Percentiles rank a stretch among this genome's conserved stretches.
phyloP scores from a whole-genome alignment of 768 basidiomycete species.

The Xanthoconium purpureum region DNA sequence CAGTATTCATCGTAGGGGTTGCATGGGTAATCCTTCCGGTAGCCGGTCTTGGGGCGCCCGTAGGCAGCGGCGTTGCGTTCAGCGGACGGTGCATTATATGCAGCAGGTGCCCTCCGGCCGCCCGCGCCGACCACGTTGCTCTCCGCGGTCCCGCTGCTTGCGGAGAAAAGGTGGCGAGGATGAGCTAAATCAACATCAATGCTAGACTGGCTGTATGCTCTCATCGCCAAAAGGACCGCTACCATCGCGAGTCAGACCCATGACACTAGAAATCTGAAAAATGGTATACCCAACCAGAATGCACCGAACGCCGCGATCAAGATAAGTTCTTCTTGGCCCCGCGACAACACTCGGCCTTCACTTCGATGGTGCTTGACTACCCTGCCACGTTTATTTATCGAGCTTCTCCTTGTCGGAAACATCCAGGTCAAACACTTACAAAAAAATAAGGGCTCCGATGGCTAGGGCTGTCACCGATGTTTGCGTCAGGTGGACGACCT shows the following conservation, averaged over 20 bases:
- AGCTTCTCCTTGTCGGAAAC: not conserved
- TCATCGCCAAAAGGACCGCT: conserved; percentile 45
- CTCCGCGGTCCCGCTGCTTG: conserved; percentile 34
- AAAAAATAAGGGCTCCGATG: conserved; percentile 57
- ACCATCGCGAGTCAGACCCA: conserved; percentile 3
- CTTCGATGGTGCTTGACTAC: conserved; percentile 64
- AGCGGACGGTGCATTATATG: conserved; percentile 19
- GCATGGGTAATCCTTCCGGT: conserved; percentile 51
- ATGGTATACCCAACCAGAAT: conserved; percentile 68
- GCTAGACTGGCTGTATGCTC: conserved; percentile 35
- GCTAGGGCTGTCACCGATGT: conserved; percentile 70
- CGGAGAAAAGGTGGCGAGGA: conserved; percentile 31
- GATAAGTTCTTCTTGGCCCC: conserved; percentile 70
- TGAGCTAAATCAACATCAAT: conserved; percentile 30
- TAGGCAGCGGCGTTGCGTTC: conserved; percentile 31
- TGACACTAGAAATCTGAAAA: not conserved
- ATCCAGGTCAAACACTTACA: conserved; percentile 44
- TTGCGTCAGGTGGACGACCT: conserved; percentile 66
- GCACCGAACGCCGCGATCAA: conserved; percentile 70
- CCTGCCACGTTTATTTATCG: conserved; percentile 34
- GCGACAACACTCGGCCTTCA: conserved; percentile 56
- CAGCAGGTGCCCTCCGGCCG: conserved; percentile 25
- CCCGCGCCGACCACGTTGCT: conserved; percentile 34
- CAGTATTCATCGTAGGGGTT: conserved; percentile 60
- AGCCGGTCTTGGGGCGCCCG: conserved; percentile 31